phyloP scores from a whole-genome alignment of 75 land plant species.

The Pseudotsuga menziesii region DNA sequence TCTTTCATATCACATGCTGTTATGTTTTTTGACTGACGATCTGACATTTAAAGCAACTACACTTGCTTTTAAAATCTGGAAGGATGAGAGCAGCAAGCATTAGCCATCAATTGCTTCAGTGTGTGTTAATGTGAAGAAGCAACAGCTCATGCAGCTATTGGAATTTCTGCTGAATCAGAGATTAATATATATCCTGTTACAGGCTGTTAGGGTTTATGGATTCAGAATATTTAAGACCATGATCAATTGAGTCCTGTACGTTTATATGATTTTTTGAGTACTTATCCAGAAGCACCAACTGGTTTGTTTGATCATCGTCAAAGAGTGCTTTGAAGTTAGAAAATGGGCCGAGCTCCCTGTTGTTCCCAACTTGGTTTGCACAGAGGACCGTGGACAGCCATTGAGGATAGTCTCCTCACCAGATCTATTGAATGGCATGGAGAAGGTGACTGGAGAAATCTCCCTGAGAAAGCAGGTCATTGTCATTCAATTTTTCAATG shows the following conservation, averaged over 20 bases:
- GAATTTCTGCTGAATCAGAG: too few species aligned
- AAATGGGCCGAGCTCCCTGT: slow-evolving; percentile 43
- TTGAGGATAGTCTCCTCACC: slow-evolving; percentile 44
- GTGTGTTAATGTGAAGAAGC: neutral
- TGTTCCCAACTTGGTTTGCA: slow-evolving; percentile 40
- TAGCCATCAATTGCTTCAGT: neutral
- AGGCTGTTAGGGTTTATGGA: too few species aligned
- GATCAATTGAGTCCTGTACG: too few species aligned
- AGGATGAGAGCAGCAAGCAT: neutral
- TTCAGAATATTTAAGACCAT: too few species aligned
- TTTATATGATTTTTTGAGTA: too few species aligned
- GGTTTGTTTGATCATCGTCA: too few species aligned
- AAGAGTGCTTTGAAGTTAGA: neutral
- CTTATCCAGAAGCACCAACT: too few species aligned
- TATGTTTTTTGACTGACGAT: neutral
- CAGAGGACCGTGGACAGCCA: slow-evolving; percentile 62
- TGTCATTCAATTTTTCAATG: too few species aligned
- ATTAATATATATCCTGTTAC: too few species aligned
- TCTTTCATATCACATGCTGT: neutral
- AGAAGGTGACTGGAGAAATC: slow-evolving; percentile 52
- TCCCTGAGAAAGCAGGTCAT: slow-evolving; percentile 49
- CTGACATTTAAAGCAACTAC: neutral
- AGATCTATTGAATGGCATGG: slow-evolving; percentile 39
- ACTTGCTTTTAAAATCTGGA: neutral
- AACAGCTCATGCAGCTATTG: too few species aligned